Evolutionary conservation across 2,329 filamentous ascomycete species (phyloP).

Genomic region (Colletotrichum horii): DNA sequence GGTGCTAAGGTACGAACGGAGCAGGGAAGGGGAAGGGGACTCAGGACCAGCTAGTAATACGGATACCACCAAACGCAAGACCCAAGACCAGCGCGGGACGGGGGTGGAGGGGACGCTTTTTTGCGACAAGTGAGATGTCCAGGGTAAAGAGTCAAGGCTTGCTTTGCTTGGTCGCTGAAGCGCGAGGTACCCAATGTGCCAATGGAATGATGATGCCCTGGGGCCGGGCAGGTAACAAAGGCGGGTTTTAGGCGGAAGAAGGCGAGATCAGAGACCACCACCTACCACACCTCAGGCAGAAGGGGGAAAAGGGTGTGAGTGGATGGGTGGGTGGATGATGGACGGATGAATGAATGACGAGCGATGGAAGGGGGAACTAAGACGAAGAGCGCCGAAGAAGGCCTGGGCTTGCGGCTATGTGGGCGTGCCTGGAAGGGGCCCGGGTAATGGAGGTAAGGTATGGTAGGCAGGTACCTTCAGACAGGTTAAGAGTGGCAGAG

Average conservation of each 20-base stretch:
- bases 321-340: background rate
- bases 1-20: background rate
- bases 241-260: background rate
- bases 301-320: background rate
- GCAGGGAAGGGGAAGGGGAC: background rate
- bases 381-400: conserved; percentile 1
- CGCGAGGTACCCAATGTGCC: background rate
- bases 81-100: background rate
- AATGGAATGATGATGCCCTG: background rate
- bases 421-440: background rate
- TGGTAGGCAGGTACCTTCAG: background rate
- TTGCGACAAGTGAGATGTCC: background rate
- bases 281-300: background rate
- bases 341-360: background rate
- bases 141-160: conserved; percentile 1
- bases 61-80: background rate
- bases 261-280: background rate
- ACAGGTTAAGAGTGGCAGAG: background rate
- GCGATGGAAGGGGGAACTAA: background rate
- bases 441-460: background rate
- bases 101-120: background rate
- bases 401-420: conserved; percentile 17
- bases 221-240: background rate
- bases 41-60: background rate
- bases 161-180: background rate